Evolutionary conservation across 257 asterid species (phyloP), one percentile per base, ranked within the genome.

Genomic region (Scutellaria minor): DNA sequence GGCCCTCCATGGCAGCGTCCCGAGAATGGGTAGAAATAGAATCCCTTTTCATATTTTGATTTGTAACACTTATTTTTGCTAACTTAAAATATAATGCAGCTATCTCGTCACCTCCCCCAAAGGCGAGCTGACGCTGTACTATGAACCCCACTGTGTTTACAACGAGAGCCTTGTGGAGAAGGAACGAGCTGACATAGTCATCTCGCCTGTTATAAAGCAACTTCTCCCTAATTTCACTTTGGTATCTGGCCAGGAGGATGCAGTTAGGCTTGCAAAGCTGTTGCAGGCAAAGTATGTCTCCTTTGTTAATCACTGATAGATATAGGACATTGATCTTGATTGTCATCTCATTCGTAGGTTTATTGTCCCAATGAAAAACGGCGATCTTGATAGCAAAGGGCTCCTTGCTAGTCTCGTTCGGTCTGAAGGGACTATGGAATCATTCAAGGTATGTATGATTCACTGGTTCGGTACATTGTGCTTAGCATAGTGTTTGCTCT

Each of bases 1-100:
- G 97, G 99, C 42, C 97, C 97, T 72, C 97, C 99, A 13, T 94
- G 99, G 99, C 93, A 91, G 86, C 90, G 93, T 20, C 96, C 99
- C 8, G 99, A 94, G 86, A 91, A 91, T 11, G 97, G 97, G 97
- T 92, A 39, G 27, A 24, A 24, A 1, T 24, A 18, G 35, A n/a
- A 42, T 24, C 7, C n/a, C 41, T n/a, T 24, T 55, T 57, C 24
- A 51, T 14, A 10, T 67, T 10, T 55, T 62, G 18, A 1, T 66
- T 58, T 6, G 12, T 52, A 55, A 5, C 31, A 64, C 59, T 63
- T 40, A 63, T 48, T 56, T 71, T 7, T 41, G 13, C 46, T 64
- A 3, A 48, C 15, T 15, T 9, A 46, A 73, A 35, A 37, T 79
- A 55, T 31, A 31, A 41, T 80, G 41, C 91, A 91, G 98, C 44